Conservation (phyloP, 1,139 yeast species). For the Hansenula sp. region DNA sequence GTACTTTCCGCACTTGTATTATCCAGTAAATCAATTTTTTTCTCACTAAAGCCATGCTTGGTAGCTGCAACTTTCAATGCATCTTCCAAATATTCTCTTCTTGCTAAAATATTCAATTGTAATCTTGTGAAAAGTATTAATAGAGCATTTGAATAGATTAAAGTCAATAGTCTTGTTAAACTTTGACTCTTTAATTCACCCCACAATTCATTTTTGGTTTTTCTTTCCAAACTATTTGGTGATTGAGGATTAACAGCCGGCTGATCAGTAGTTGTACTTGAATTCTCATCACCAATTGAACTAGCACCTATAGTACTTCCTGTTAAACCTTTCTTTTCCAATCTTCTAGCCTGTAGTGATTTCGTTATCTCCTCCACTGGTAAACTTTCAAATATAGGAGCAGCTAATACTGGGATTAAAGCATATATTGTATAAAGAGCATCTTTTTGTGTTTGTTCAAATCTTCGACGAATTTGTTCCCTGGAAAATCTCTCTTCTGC, state of each 20-base stretch:
- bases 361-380: slow-evolving; percentile 74
- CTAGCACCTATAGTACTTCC: slow-evolving; percentile 2
- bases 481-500: slow-evolving; percentile 70
- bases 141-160: slow-evolving; percentile 65
- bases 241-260: slow-evolving; percentile 22
- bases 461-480: slow-evolving; percentile 56
- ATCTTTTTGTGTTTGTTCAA: slow-evolving; percentile 90
- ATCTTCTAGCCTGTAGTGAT: slow-evolving; percentile 61
- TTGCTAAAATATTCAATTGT: slow-evolving; percentile 83
- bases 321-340: slow-evolving; percentile 23
- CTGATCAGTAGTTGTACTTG: slow-evolving; percentile 9
- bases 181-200: slow-evolving; percentile 72
- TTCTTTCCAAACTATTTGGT: slow-evolving; percentile 22
- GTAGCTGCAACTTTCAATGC: slow-evolving; percentile 64
- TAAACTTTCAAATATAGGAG: slow-evolving; percentile 56
- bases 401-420: slow-evolving; percentile 70
- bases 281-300: slow-evolving; percentile 11
- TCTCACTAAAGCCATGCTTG: slow-evolving; percentile 26
- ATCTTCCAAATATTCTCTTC: slow-evolving; percentile 77
- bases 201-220: slow-evolving; percentile 82
- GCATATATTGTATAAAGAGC: slow-evolving; percentile 83
- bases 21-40: slow-evolving; percentile 9
- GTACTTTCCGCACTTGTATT: slow-evolving; percentile 22
- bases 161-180: slow-evolving; percentile 67
- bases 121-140: slow-evolving; percentile 73